Evolutionary conservation across 2,329 filamentous ascomycete species (phyloP).

Genomic region (Ascochyta rabiei): DNA sequence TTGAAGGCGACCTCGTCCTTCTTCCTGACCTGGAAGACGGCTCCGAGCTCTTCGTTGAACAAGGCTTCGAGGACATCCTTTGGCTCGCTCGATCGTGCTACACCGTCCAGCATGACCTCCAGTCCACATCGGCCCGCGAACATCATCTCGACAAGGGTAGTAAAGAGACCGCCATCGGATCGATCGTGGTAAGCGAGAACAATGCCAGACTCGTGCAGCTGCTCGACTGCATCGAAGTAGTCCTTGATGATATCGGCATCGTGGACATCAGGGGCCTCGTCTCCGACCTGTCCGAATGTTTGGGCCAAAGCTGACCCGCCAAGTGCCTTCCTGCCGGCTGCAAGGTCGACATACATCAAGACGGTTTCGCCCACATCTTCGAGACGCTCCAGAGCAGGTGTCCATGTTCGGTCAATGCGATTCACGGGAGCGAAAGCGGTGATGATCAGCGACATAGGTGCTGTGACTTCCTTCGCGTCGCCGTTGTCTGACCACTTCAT

Average conservation of each 20-base stretch:
- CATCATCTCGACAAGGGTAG: conserved; percentile 95
- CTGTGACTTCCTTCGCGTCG: conserved; percentile 82
- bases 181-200: conserved; percentile 95
- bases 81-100: conserved; percentile 66
- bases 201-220: conserved; percentile 68
- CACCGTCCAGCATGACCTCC: conserved; percentile 80
- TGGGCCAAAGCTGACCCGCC: conserved; percentile 93
- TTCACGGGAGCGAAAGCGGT: conserved; percentile 87
- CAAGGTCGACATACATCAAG: conserved; percentile 89
- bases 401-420: conserved; percentile 88
- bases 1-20: conserved; percentile 84
- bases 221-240: conserved; percentile 85
- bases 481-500: conserved; percentile 78
- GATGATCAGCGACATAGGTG: conserved; percentile 88
- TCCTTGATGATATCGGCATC: conserved; percentile 82
- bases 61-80: conserved; percentile 74
- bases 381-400: conserved; percentile 79
- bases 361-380: conserved; percentile 90
- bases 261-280: conserved; percentile 84
- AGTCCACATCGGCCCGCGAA: conserved; percentile 92
- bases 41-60: conserved; percentile 96
- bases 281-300: conserved; percentile 82
- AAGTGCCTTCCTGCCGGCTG: conserved; percentile 77
- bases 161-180: conserved; percentile 90
- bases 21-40: conserved; percentile 92